A percentile compares a stretch with the other conserved stretches of the same genome.
Evolutionary conservation across 805 yeast genomes (phyloP).

Genomic region (Suhomyces pyralidae): DNA sequence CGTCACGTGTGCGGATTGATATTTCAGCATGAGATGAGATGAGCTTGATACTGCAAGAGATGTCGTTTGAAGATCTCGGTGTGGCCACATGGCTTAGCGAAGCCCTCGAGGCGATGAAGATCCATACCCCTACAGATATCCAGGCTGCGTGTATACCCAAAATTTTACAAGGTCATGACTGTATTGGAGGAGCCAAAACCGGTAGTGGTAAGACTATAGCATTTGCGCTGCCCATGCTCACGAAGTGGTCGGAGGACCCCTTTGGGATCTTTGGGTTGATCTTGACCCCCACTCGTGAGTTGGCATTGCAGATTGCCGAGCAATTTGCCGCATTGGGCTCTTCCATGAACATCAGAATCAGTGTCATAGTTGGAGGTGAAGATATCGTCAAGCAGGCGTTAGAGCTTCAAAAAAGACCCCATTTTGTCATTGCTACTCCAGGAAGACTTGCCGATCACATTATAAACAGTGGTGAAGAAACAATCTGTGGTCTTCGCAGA

Average conservation of each 20-base stretch:
- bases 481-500: conserved; percentile 71
- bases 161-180: conserved; percentile 77
- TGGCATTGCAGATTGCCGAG: conserved; percentile 95
- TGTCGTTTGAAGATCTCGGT: conserved; percentile 63
- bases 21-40: background rate
- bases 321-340: conserved; percentile 94
- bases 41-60: conserved; percentile 5
- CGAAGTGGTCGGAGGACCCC: conserved; percentile 94
- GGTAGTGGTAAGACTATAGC: conserved; percentile 98
- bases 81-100: conserved; percentile 85
- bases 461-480: conserved; percentile 82
- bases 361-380: conserved; percentile 91
- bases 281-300: conserved; percentile 88
- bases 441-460: conserved; percentile 95
- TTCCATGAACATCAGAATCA: conserved; percentile 76
- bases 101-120: conserved; percentile 76
- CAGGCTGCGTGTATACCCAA: conserved; percentile 88
- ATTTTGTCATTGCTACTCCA: conserved; percentile 94
- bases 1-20: background rate
- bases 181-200: conserved; percentile 97
- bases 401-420: conserved; percentile 79
- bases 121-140: conserved; percentile 78
- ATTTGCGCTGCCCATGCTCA: conserved; percentile 95
- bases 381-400: conserved; percentile 88
- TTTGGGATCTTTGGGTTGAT: conserved; percentile 87